phyloP scores from a whole-genome alignment of 225 moss, liverwort and hornwort species.

The Pseudisothecium myosuroides region DNA sequence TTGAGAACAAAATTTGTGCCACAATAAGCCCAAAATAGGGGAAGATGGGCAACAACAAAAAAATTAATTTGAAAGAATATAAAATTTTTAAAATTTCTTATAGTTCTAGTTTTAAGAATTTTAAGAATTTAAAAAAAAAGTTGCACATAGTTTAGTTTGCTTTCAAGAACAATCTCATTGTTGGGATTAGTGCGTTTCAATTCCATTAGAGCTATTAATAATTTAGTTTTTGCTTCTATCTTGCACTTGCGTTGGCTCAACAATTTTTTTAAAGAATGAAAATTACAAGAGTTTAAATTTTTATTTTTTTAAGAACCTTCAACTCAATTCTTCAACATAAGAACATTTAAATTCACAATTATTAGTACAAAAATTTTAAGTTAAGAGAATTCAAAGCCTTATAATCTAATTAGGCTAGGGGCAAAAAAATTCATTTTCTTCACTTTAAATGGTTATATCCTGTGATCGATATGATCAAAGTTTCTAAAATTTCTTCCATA shows the following conservation, averaged over 20 bases:
- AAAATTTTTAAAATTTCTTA: not conserved
- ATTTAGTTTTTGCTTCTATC: not conserved
- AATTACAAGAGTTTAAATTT: not conserved
- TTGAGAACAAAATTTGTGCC: rapidly evolving
- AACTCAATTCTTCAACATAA: not conserved
- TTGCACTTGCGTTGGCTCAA: rapidly evolving
- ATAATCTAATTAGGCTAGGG: not conserved
- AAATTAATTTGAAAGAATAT: not conserved
- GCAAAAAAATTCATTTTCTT: not conserved
- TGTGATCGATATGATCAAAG: not conserved
- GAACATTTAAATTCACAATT: not conserved
- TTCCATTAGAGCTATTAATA: not conserved
- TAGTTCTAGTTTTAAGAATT: not conserved
- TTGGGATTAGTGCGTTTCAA: not conserved
- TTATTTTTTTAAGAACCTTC: not conserved
- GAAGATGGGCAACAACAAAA: no score
- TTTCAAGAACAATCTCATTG: not conserved
- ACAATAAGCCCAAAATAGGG: not conserved
- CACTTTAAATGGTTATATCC: not conserved
- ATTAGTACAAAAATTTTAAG: no score
- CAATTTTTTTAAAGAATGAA: not conserved
- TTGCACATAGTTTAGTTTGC: rapidly evolving
- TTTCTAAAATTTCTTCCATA: not conserved
- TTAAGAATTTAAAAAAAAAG: not conserved
- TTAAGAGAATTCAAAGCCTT: not conserved